Percentiles rank a stretch among this genome's conserved stretches.
Conservation (phyloP, 2,329 filamentous ascomycete species). For the Ceratocystis albifundus region DNA sequence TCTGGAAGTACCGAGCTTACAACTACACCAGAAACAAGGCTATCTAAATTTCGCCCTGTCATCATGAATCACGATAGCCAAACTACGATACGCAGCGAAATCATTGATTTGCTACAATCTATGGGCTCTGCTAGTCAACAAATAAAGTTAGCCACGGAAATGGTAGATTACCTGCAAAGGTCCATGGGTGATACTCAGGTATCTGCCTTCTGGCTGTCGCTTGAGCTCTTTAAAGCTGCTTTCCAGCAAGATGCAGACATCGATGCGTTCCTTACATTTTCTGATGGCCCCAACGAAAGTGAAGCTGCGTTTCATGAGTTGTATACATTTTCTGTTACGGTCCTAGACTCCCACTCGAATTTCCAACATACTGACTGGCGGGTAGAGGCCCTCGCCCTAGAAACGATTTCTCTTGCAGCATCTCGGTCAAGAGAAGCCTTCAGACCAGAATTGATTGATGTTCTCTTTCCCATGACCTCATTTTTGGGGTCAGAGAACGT, state of each 20-base stretch:
- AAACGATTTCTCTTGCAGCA: slow-evolving; percentile 67
- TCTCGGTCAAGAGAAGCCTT: slow-evolving; percentile 55
- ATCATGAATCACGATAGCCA: slow-evolving; percentile 56
- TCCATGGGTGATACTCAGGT: slow-evolving; percentile 45
- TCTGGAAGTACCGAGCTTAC: slow-evolving; percentile 12
- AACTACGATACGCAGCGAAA: slow-evolving; percentile 44
- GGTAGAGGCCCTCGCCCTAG: slow-evolving; percentile 65
- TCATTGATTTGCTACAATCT: slow-evolving; percentile 46
- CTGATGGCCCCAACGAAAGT: slow-evolving; percentile 31
- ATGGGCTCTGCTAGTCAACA: slow-evolving; percentile 48
- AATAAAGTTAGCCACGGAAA: slow-evolving; percentile 49
- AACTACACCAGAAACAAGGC: slow-evolving; percentile 17
- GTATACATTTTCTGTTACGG: slow-evolving; percentile 54
- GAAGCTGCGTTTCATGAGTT: slow-evolving; percentile 49
- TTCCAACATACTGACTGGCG: slow-evolving; percentile 52
- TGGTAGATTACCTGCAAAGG: slow-evolving; percentile 53
- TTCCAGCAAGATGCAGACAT: slow-evolving; percentile 42
- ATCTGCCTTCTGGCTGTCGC: slow-evolving; percentile 68
- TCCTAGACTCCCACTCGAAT: slow-evolving; percentile 46
- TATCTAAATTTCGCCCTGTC: slow-evolving; percentile 44
- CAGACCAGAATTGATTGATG: slow-evolving; percentile 75
- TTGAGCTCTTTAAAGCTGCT: slow-evolving; percentile 55
- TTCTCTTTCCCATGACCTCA: slow-evolving; percentile 84
- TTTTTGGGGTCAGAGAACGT: slow-evolving; percentile 61
- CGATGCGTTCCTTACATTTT: slow-evolving; percentile 54